Evolutionary conservation across 2,329 filamentous ascomycete genomes (phyloP), one percentile per base, ranked within the genome.

Genomic region (Xylaria sp.): DNA sequence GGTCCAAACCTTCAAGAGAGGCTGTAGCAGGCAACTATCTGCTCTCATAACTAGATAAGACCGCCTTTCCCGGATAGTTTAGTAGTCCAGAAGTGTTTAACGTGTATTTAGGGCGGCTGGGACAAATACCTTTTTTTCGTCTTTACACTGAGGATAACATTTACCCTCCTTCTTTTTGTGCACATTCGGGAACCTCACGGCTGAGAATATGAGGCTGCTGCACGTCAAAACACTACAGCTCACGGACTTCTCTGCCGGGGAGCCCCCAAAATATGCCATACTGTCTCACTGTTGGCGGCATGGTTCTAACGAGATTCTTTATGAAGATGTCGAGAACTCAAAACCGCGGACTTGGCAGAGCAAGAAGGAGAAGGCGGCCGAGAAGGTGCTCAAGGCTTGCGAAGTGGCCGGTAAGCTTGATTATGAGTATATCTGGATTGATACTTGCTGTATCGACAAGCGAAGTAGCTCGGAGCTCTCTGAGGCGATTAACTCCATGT

Each of bases 401-500:
- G 27, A 17, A 21, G 25, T 41, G 15, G 38, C 60, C n/a, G 9
- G 15, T 8, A 9, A 4, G 11, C 17, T 47, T 17, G 60, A 31
- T 21, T 43, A 21, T 4, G 15, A 47, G 1, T 58, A 46, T 11
- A 21, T 60, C 4, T 62, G 58, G 58, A 53, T 64, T 27, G 54
- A 62, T 15, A 62, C 49, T 19, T 58, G 56, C 29, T 64, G 62
- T 17, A 61, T 58, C 23, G 58, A 64, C 40, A 61, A 58, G 43
- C 41, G 47, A 11, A 64, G 57, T 15, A 57, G 47, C 21, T 17
- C 57, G 1, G 61, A 64, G 17, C 54, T 58, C 4, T 44, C 62
- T 3, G 57, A 64, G 33, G 53, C 57, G 3, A 54, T 62, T 27
- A 58, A 58, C 25, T 63, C 60, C n/a, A 62, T 59, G 55, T 62